Base-by-base conservation (phyloP, 2,329 filamentous ascomycete genomes). In the Fusarium vanettenii region DNA sequence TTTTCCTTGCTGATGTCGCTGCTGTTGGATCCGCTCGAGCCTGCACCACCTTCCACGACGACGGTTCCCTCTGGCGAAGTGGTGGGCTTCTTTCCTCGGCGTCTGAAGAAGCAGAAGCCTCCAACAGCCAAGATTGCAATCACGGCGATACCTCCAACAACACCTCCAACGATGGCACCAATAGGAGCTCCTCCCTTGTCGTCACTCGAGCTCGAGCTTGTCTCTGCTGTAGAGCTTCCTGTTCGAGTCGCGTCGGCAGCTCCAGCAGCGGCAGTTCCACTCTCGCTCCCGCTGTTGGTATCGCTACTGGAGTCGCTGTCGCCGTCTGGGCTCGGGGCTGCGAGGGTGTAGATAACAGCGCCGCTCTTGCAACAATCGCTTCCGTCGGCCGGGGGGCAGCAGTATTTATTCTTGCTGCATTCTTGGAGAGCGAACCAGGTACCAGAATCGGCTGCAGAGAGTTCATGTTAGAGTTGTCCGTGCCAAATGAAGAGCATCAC, bases 401-500 rank as follows among this genome's bases (percentile, higher is more conserved):
- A 77, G 37, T 77, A 77, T 7, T 77, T 39, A n/a, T 77, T 77
- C 16, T 64, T 70, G 8, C 64, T 72, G 13, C 75, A 77, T 1
- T 69, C 67, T 14, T 62, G 37, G 0, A 77, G 11, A 1, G 57
- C 37, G 3, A 68, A 69, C 75, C 75, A 77, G 22, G 69, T 77
- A 0, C 69, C 56, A 4, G 67, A 39, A 0, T 70, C 56, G 18
- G 64, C 74, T 77, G 18, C 25, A 6, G 1, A 0, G 3, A 3
- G 48, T 74, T 5, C 69, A 33, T 33, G 66, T 4, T 10, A 3
- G 2, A 0, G 4, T 3, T 35, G 6, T 2, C 13, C 22, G 4
- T 6, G 1, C 2, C 13, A 41, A 14, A 20, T 14, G 16, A 39
- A 39, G 6, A 29, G 11, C 35, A 18, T 8, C 5, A 69, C 75